A percentile compares a stretch with the other conserved stretches of the same genome.
phyloP scores from a whole-genome alignment of 1,284 basidiomycete genomes.

The Cystobasidium slooffiae region DNA sequence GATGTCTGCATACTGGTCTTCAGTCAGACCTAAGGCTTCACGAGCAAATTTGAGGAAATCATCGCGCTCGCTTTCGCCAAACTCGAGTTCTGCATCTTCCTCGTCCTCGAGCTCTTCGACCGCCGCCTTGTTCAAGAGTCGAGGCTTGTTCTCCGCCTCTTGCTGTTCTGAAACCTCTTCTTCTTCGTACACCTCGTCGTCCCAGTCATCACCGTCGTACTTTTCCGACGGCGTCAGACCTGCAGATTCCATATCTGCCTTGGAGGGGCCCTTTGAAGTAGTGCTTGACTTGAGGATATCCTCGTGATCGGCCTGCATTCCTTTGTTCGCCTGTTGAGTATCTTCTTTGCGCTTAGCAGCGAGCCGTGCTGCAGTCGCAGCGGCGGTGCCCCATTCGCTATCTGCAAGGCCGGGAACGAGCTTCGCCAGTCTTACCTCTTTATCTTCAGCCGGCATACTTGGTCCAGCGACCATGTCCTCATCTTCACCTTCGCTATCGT shows the following conservation, averaged over 20 bases:
- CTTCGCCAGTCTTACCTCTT: conserved; percentile 54
- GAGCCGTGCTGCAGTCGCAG: conserved; percentile 53
- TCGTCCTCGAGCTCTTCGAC: conserved; percentile 45
- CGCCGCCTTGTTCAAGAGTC: conserved; percentile 1
- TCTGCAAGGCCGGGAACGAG: conserved; percentile 58
- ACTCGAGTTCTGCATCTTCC: conserved; percentile 63
- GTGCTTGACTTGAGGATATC: not conserved
- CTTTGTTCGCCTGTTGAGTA: not conserved
- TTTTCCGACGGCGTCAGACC: conserved; percentile 40
- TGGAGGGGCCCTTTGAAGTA: not conserved
- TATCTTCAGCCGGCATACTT: conserved; percentile 53
- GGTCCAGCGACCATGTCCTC: conserved; percentile 59
- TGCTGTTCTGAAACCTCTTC: conserved; percentile 33
- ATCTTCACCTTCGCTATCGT: conserved; percentile 56
- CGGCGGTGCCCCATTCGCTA: conserved; percentile 59
- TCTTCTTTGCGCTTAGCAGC: conserved; percentile 55
- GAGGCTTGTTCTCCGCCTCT: conserved; percentile 50
- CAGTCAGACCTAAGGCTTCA: conserved; percentile 80
- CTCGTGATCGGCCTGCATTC: not conserved
- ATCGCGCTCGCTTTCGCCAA: conserved; percentile 78
- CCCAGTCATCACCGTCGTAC: conserved; percentile 50
- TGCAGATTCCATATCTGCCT: conserved; percentile 16
- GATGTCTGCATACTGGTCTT: conserved; percentile 81
- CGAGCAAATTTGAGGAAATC: conserved; percentile 91
- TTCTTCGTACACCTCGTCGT: conserved; percentile 33